A percentile compares a stretch with the other conserved stretches of the same genome.
phyloP scores from a whole-genome alignment of 176 grass and related monocot species.

The Carex littledalei region DNA sequence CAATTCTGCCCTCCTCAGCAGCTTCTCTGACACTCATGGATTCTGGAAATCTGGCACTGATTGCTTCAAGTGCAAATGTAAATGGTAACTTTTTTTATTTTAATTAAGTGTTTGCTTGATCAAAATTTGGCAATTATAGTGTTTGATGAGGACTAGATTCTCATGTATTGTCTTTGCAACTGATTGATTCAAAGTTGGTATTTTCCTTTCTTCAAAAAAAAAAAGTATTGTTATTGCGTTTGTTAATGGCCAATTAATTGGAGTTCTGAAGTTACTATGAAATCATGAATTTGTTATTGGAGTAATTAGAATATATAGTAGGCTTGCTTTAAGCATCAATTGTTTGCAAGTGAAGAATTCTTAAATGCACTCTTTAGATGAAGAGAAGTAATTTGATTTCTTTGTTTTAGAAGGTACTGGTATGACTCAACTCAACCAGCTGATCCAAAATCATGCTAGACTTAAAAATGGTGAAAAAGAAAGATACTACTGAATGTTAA shows the following conservation, averaged over 20 bases:
- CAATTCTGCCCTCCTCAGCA: neutral
- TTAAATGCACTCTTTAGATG: neutral
- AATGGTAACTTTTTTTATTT: conserved; percentile 5
- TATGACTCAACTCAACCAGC: neutral
- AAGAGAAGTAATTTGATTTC: neutral
- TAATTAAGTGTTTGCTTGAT: neutral
- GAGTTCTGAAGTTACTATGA: too few relatives aligned
- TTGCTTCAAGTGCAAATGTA: conserved; percentile 7
- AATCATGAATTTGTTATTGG: neutral
- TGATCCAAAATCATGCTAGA: neutral
- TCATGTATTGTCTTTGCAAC: neutral
- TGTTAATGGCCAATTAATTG: too few relatives aligned
- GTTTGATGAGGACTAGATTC: neutral
- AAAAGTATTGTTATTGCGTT: too few relatives aligned
- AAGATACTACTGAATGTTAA: neutral
- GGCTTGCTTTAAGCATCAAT: neutral
- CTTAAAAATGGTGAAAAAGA: neutral
- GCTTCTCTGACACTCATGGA: conserved; percentile 21
- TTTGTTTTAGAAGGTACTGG: neutral
- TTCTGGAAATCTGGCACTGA: conserved; percentile 31
- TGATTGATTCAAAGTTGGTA: neutral
- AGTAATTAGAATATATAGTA: neutral
- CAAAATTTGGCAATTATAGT: neutral
- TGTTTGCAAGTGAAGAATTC: neutral
- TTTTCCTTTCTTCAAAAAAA: neutral